Conservation (phyloP, 306 rosid species). For the Citrullus colocynthis region DNA sequence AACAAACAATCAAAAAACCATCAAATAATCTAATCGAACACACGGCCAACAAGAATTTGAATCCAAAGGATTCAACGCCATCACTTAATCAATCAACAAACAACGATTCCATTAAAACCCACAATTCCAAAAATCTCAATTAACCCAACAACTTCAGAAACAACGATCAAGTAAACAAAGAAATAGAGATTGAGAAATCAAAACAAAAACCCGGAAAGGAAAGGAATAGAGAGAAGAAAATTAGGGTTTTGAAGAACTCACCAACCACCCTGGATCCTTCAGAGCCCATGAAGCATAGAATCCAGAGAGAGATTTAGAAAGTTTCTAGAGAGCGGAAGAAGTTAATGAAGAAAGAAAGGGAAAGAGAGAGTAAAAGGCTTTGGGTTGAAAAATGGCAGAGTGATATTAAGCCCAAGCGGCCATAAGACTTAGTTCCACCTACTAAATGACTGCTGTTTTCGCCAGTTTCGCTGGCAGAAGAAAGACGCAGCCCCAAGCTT, state of each 20-base stretch:
- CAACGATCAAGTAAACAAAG: neutral
- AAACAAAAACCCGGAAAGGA: neutral
- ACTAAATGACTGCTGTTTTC: neutral
- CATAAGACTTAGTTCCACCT: neutral
- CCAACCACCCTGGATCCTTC: constrained; percentile 80
- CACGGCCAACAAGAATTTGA: neutral
- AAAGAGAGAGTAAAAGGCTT: neutral
- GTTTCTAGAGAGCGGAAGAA: constrained; percentile 1
- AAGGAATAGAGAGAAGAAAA: neutral
- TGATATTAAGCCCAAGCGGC: neutral
- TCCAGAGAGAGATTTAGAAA: neutral
- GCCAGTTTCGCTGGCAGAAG: constrained; percentile 1
- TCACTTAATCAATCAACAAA: neutral
- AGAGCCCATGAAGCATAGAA: constrained; percentile 42
- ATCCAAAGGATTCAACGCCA: neutral
- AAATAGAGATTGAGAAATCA: neutral
- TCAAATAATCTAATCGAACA: neutral
- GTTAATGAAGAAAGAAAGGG: neutral
- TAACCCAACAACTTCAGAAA: neutral
- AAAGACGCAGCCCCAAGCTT: neutral
- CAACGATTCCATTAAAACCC: neutral
- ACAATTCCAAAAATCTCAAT: neutral
- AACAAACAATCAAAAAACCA: neutral
- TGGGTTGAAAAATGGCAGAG: neutral
- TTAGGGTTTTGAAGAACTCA: constrained; percentile 12